Percentiles rank a stretch among this genome's conserved stretches.
These are phyloP conservation scores for Wickerhamomyces sp. DNA, from an alignment of 1,139 yeast genomes.

Conservation along the genomic window DNA sequence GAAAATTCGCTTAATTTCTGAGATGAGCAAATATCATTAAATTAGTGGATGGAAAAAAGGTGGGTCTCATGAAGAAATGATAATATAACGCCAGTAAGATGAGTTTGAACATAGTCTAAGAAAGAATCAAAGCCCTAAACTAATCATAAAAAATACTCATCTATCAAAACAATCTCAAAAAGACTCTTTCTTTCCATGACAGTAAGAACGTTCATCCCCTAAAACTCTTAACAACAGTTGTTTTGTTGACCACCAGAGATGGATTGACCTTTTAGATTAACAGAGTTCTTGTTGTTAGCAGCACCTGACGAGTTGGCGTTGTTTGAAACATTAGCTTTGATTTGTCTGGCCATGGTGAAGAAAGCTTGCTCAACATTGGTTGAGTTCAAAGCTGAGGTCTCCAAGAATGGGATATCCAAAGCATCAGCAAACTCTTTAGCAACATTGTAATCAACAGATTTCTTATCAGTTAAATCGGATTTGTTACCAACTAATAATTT, in stretches of 20 bases:
- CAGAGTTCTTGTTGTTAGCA: conserved; percentile 40
- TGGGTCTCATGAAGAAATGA: no score
- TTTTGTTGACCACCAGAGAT: conserved; percentile 61
- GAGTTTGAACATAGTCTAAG: neutral
- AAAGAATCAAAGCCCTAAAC: neutral
- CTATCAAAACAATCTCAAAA: neutral
- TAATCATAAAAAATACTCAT: neutral
- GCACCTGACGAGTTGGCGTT: conserved; percentile 38
- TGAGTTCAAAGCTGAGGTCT: conserved; percentile 92
- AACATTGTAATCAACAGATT: conserved; percentile 91
- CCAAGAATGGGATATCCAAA: conserved; percentile 91
- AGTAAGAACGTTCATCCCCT: neutral
- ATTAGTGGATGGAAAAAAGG: no score
- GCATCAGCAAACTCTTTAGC: conserved; percentile 98
- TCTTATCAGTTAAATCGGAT: conserved; percentile 90
- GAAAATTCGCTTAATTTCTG: no score
- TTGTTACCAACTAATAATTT: conserved; percentile 95
- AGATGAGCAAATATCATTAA: no score
- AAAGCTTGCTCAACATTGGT: conserved; percentile 98
- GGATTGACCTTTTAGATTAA: conserved; percentile 86
- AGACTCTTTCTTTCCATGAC: neutral
- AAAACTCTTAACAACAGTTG: conserved; percentile 62
- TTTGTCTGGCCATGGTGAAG: conserved; percentile 97
- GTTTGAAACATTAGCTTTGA: conserved; percentile 92
- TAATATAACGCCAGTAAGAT: no score